These are phyloP conservation scores for Penicillium diatomitis DNA, from an alignment of 495 filamentous ascomycete species.

Conservation along the genomic window DNA sequence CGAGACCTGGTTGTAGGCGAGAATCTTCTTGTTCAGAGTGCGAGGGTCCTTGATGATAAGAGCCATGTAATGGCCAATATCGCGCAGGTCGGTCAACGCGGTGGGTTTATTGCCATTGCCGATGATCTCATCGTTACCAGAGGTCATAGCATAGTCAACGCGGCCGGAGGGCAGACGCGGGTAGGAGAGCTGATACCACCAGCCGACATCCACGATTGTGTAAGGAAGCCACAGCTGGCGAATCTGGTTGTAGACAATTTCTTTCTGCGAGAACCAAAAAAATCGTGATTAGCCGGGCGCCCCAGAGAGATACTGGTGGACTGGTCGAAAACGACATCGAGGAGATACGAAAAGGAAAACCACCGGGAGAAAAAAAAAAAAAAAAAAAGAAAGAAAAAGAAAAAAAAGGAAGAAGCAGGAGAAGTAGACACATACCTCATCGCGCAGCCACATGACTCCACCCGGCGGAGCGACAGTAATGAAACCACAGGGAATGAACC, in stretches of 20 bases:
- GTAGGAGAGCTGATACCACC: conserved; percentile 49
- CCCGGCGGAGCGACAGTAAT: conserved; percentile 39
- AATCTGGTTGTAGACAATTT: conserved; percentile 46
- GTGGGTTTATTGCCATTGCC: conserved; percentile 42
- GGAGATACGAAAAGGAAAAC: too few species aligned
- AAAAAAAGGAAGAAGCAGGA: too few species aligned
- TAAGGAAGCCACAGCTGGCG: conserved; percentile 44
- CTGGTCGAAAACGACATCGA: too few species aligned
- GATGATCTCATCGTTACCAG: conserved; percentile 36
- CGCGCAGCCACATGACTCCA: conserved; percentile 39
- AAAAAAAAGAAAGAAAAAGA: too few species aligned
- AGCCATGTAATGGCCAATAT: conserved; percentile 49
- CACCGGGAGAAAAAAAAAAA: too few species aligned
- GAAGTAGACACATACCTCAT: conserved; percentile 25
- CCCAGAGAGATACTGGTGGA: too few species aligned
- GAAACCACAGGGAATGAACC: conserved; percentile 51
- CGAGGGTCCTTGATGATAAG: conserved; percentile 45
- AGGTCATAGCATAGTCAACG: conserved; percentile 42
- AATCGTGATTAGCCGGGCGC: neutral
- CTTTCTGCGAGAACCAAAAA: conserved; percentile 29
- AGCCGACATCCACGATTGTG: conserved; percentile 54
- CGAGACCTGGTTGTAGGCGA: conserved; percentile 41
- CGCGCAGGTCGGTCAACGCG: conserved; percentile 42
- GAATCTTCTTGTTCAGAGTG: conserved; percentile 49
- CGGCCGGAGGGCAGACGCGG: conserved; percentile 43